Evolutionary conservation across 306 rosid genomes (phyloP).

Genomic region (Begonia fuchsioides): DNA sequence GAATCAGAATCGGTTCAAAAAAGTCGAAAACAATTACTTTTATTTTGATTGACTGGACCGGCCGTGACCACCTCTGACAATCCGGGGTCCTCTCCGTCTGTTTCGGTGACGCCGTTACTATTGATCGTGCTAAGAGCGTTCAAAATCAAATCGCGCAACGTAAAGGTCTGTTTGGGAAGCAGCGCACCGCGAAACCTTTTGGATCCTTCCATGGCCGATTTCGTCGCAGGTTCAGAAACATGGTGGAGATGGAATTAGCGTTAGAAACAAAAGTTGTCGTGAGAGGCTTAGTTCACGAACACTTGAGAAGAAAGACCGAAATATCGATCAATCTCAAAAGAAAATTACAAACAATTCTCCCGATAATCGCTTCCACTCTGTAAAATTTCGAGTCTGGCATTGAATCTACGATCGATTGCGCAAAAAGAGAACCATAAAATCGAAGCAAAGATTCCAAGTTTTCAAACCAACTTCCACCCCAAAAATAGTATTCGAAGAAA

Average conservation of each 20-base stretch:
- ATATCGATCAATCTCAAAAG: not conserved
- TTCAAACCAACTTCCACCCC: not conserved
- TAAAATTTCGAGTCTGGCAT: slow-evolving; percentile 59
- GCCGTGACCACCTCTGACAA: too few relatives aligned
- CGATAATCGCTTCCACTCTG: slow-evolving; percentile 86
- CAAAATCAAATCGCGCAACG: not conserved
- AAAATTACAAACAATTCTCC: slow-evolving; percentile 16
- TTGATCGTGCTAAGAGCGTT: not conserved
- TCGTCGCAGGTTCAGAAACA: slow-evolving; percentile 25
- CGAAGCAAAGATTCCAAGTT: not conserved
- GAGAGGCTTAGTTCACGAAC: slow-evolving; percentile 7
- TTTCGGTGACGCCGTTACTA: slow-evolving; percentile 7
- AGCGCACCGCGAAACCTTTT: slow-evolving; percentile 74
- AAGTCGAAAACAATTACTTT: too few relatives aligned
- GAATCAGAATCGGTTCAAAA: too few relatives aligned
- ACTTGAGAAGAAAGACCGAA: not conserved
- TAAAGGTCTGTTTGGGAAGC: not conserved
- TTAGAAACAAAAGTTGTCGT: slow-evolving; percentile 11
- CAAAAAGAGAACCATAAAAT: slow-evolving; percentile 3
- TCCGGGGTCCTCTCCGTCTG: not conserved
- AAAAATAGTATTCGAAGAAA: not conserved
- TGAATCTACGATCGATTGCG: slow-evolving; percentile 25
- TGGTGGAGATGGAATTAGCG: slow-evolving; percentile 14
- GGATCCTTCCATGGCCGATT: slow-evolving; percentile 73
- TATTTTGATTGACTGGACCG: too few relatives aligned